Evolutionary conservation across 2,329 filamentous ascomycete species (phyloP).

Genomic region (Clarireedia monteithiana): DNA sequence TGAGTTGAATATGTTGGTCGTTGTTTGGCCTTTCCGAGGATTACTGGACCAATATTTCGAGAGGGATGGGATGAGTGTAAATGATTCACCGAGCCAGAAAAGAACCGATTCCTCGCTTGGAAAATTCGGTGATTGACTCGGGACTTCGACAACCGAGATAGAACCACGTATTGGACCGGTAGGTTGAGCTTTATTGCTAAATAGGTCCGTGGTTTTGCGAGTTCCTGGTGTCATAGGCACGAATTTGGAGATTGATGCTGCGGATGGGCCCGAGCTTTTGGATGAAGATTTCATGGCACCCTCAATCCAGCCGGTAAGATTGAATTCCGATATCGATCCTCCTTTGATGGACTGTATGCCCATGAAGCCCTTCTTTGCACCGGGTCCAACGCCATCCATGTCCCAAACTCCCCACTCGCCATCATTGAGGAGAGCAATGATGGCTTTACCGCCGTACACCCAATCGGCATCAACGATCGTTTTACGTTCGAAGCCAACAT

Average conservation of each 20-base stretch:
- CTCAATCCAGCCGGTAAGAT: conserved; percentile 51
- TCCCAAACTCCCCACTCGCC: conserved; percentile 65
- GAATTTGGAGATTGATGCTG: conserved; percentile 40
- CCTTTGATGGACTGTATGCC: conserved; percentile 37
- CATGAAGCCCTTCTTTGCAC: conserved; percentile 35
- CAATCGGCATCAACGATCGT: conserved; percentile 55
- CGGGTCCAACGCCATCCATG: conserved; percentile 49
- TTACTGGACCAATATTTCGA: conserved; percentile 27
- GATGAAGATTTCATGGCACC: conserved; percentile 35
- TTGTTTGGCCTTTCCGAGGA: conserved; percentile 14
- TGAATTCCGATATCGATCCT: conserved; percentile 51
- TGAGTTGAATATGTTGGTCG: conserved; percentile 22
- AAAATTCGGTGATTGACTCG: conserved; percentile 19
- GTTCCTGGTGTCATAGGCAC: conserved; percentile 59
- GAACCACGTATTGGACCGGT: conserved; percentile 17
- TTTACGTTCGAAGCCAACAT: conserved; percentile 42
- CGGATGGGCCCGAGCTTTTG: conserved; percentile 13
- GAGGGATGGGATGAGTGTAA: conserved; percentile 26
- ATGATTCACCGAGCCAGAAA: conserved; percentile 29
- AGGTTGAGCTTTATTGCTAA: conserved; percentile 14
- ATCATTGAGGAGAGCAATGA: conserved; percentile 51
- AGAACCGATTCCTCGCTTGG: conserved; percentile 27
- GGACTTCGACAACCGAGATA: conserved; percentile 26
- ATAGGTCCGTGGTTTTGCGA: conserved; percentile 31
- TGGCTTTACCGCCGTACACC: conserved; percentile 52